Base-by-base conservation (phyloP, 164 flowering plant genomes). In the Santalum album region DNA sequence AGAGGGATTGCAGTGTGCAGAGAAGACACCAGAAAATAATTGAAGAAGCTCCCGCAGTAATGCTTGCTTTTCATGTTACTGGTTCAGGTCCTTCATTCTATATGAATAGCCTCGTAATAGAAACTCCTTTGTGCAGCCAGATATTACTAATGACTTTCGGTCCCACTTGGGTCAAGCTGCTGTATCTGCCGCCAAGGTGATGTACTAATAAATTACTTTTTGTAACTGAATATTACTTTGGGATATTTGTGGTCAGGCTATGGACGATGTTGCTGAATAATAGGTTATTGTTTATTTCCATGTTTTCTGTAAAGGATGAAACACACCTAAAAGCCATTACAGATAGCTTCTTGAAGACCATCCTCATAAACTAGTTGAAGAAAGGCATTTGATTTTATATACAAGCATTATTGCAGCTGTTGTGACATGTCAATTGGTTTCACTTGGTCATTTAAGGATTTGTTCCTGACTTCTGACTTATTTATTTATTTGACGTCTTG, bases 41-140 rank as follows among this genome's bases (percentile, higher is more conserved):
- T 61, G 99, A 94, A 75, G 99, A 94, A 82, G 99, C 99, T 58
- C 99, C 97, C 39, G 99, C 99, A 64, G 99, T 92, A 85, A 71
- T 57, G 47, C 54, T 60, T 56, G 15, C n/a, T 64, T 4, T 29
- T 50, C 25, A 21, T 25, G 18, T 59, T 66, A 36, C 50, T 43
- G 7, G 17, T 68, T 62, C 24, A 24, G 20, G 46, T 60, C 58
- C 59, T 25, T 53, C 2, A n/a, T 57, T 54, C 27, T 58, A 49
- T 42, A 58, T 52, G 36, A 68, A 54, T 53, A 18, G n/a, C 52
- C 12, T 60, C 54, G 49, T 68, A 58, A 61, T 57, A 17, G 34
- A 53, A 53, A 57, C 55, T 61, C 35, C 57, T 29, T 60, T 40
- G 18, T 83, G 96, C 97, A 92, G 99, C 99, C 99, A 63, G 77